Conservation (phyloP, 495 filamentous ascomycete genomes). For the Polyplosphaeria fusca region DNA sequence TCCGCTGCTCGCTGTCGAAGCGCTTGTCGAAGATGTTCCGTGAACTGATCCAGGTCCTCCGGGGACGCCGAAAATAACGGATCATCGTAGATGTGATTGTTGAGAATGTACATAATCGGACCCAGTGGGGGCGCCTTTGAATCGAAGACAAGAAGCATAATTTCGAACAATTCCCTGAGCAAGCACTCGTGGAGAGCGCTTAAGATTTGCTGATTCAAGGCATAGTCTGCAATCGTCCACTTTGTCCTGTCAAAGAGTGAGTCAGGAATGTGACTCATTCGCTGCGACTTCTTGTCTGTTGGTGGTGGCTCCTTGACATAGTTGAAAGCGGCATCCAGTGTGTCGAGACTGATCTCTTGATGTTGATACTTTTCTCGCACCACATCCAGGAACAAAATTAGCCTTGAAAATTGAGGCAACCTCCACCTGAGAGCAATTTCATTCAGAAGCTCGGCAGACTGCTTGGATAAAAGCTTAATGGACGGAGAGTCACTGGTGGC, state of each 20-base stretch:
- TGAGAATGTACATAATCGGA: slow-evolving; percentile 76
- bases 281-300: slow-evolving; percentile 55
- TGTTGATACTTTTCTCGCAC: slow-evolving; percentile 80
- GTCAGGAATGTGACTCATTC: slow-evolving; percentile 49
- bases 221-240: slow-evolving; percentile 81
- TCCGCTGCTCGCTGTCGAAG: slow-evolving; percentile 68
- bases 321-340: slow-evolving; percentile 77
- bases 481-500: slow-evolving; percentile 53
- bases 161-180: slow-evolving; percentile 80
- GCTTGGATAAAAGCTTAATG: slow-evolving; percentile 70
- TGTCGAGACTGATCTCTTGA: slow-evolving; percentile 75
- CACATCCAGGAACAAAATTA: slow-evolving; percentile 82
- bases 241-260: slow-evolving; percentile 55
- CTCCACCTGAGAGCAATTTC: slow-evolving; percentile 89
- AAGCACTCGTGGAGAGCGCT: slow-evolving; percentile 75
- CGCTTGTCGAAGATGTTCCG: slow-evolving; percentile 65
- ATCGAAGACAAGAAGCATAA: slow-evolving; percentile 84
- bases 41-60: slow-evolving; percentile 66
- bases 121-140: slow-evolving; percentile 75
- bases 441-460: slow-evolving; percentile 76
- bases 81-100: slow-evolving; percentile 78
- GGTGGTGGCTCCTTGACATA: slow-evolving; percentile 68
- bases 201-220: slow-evolving; percentile 70
- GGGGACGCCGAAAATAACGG: slow-evolving; percentile 65
- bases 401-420: slow-evolving; percentile 75